These are phyloP conservation scores for Ceratocystis albifundus DNA, from an alignment of 2,329 filamentous ascomycete genomes.

Conservation along the genomic window DNA sequence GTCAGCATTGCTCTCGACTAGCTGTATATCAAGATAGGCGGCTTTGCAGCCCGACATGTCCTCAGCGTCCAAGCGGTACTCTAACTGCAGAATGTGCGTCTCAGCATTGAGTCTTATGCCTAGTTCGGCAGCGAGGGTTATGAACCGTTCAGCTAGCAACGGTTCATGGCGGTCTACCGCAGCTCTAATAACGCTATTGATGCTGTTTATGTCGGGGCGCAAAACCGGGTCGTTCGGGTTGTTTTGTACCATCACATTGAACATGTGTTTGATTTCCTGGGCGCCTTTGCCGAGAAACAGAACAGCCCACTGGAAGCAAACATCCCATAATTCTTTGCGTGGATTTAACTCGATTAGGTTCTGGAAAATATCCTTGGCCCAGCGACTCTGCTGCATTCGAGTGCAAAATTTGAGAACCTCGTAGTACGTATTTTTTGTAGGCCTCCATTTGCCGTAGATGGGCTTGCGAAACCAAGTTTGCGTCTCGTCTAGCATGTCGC, in stretches of 20 bases:
- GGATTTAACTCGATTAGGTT: conserved; percentile 38
- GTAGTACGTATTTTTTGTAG: conserved; percentile 38
- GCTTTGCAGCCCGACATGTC: conserved; percentile 59
- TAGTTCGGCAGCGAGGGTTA: conserved; percentile 53
- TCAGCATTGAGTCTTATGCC: conserved; percentile 54
- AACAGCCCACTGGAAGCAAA: conserved; percentile 64
- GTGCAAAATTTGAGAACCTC: conserved; percentile 51
- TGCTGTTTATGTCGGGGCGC: conserved; percentile 54
- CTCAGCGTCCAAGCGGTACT: conserved; percentile 59
- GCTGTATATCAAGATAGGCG: conserved; percentile 52
- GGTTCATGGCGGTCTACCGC: conserved; percentile 60
- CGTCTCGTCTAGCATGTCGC: conserved; percentile 47
- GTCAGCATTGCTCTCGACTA: conserved; percentile 39
- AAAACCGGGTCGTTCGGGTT: conserved; percentile 37
- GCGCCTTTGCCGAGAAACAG: conserved; percentile 56
- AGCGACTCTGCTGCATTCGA: conserved; percentile 47
- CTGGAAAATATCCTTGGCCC: conserved; percentile 50
- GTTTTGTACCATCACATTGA: conserved; percentile 50
- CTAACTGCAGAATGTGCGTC: conserved; percentile 64
- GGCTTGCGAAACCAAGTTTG: conserved; percentile 56
- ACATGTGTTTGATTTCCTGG: conserved; percentile 61
- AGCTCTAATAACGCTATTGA: conserved; percentile 65
- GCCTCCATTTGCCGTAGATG: conserved; percentile 33
- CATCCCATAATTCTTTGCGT: conserved; percentile 53
- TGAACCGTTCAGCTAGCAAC: conserved; percentile 61